Conservation (phyloP, 2,329 filamentous ascomycete genomes). For the Trichoderma gracile region DNA sequence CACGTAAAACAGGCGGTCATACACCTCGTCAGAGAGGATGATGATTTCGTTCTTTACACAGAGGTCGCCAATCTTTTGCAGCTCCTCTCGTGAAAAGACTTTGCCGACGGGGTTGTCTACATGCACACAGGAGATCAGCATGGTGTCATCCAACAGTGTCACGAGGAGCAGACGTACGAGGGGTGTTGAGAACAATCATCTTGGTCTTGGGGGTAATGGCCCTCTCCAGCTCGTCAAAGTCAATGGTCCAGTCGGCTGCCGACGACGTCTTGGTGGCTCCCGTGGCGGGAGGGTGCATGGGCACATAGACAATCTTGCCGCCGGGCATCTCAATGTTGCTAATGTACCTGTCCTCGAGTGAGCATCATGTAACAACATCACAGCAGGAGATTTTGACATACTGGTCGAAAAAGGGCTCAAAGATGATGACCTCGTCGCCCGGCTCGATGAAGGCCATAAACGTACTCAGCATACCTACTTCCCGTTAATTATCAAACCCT, state of each 20-base stretch:
- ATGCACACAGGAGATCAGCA: not conserved
- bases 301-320: slow-evolving; percentile 91
- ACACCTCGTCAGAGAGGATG: slow-evolving; percentile 90
- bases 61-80: slow-evolving; percentile 80
- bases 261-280: slow-evolving; percentile 79
- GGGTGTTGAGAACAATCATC: slow-evolving; percentile 91
- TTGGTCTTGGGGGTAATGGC: slow-evolving; percentile 85
- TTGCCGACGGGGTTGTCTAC: slow-evolving; percentile 93
- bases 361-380: too few relatives aligned
- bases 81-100: slow-evolving; percentile 82
- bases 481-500: not conserved
- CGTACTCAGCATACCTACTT: slow-evolving; percentile 77
- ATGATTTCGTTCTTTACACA: slow-evolving; percentile 93
- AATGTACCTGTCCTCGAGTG: slow-evolving; percentile 56
- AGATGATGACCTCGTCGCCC: slow-evolving; percentile 95
- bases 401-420: slow-evolving; percentile 99
- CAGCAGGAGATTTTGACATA: slow-evolving; percentile 37
- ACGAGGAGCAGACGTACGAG: slow-evolving; percentile 44
- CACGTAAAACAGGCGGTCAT: slow-evolving; percentile 92
- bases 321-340: slow-evolving; percentile 99
- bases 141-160: too few relatives aligned
- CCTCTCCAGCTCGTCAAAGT: slow-evolving; percentile 78
- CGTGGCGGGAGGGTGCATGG: slow-evolving; percentile 83
- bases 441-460: slow-evolving; percentile 97
- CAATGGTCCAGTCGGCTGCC: slow-evolving; percentile 83